Base-by-base conservation (phyloP, 805 yeast genomes). In the Candida ficus region DNA sequence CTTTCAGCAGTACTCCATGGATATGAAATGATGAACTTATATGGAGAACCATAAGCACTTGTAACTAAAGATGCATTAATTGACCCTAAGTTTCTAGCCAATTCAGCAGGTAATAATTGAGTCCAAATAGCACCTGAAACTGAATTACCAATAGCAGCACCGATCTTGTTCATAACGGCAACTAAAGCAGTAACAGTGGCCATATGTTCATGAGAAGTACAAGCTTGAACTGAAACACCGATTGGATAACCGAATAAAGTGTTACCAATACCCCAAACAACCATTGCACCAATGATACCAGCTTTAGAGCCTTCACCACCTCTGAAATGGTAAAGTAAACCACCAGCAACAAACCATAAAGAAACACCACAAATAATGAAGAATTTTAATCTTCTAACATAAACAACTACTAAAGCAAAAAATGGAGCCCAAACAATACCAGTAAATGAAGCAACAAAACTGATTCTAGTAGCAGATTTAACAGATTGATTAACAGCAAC, bases 61-160 rank as follows among this genome's bases (percentile, higher is more conserved):
- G 60, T 48, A 8, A 77, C 76, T n/a, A 71, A 57, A 1, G 60
- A 49, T 42, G 72, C 65, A 21, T 32, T 25, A 23, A 33, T 16
- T 13, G 29, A 22, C 7, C 56, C 53, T 49, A 50, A 66, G 45
- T 41, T 62, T 49, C 35, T 63, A 58, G 25, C 52, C 41, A 36
- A 78, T 58, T 49, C 68, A 54, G 18, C 55, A 52, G 54, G 82
- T 51, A 83, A 63, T 14, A 67, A 54, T 48, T 78, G 76, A n/a
- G 85, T 75, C 86, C 87, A 82, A 29, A 82, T 67, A 20, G 87
- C 86, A 51, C 87, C 89, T 16, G 84, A 71, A 14, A 82, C 73
- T 17, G 82, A 57, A 30, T 70, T 62, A 27, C 89, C 89, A 41
- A 80, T 53, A 7, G 85, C 84, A 14, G 75, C 59, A n/a, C 90